A percentile compares a stretch with the other conserved stretches of the same genome.
phyloP scores from a whole-genome alignment of 768 basidiomycete genomes.

The Collybiopsis confluens region DNA sequence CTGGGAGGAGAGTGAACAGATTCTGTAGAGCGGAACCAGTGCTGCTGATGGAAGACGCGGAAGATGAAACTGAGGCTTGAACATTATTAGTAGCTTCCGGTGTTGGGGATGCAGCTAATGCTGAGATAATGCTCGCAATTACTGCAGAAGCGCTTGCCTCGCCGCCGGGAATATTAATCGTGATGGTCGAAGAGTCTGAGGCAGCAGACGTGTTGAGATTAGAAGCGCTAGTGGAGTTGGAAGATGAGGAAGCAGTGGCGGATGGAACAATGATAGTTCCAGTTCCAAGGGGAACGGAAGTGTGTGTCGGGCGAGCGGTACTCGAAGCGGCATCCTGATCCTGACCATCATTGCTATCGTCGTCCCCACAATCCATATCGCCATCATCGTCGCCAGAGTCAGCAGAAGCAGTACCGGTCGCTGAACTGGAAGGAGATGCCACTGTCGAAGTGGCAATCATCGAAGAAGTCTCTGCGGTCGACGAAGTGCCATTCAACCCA shows the following conservation, averaged over 20 bases:
- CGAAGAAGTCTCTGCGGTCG: neutral
- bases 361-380: neutral
- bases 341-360: neutral
- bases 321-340: neutral
- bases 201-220: neutral
- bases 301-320: neutral
- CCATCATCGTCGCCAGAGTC: neutral
- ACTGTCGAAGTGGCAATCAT: neutral
- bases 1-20: neutral
- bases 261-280: neutral
- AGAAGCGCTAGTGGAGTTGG: neutral
- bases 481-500: neutral
- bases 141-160: too few relatives aligned
- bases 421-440: neutral
- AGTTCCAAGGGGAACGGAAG: neutral
- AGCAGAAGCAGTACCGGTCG: constrained; percentile 1
- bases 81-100: neutral
- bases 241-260: neutral
- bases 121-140: neutral
- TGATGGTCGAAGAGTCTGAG: neutral
- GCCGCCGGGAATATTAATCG: too few relatives aligned
- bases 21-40: neutral
- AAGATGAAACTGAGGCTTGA: neutral
- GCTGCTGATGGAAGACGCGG: neutral
- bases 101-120: neutral